Base-by-base conservation (phyloP, 768 basidiomycete species). In the Boletus subparvulus region DNA sequence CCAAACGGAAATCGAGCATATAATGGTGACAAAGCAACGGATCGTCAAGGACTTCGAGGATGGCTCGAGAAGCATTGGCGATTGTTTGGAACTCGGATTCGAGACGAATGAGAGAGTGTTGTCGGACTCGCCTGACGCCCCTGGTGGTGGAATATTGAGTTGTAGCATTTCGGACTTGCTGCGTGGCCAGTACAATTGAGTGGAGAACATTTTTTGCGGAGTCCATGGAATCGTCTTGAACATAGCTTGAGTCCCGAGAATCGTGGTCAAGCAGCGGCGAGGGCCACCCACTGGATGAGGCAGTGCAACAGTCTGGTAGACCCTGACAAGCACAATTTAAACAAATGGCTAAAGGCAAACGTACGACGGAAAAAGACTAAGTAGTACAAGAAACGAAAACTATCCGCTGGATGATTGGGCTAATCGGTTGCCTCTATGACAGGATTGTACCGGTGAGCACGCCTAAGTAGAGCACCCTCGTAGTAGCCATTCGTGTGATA, bases 21-120 rank as follows among this genome's bases (percentile, higher is more conserved):
- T 62, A 50, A 8, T 47, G 43, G 13, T 26, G 50, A 46, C 32
- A 9, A 16, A 49, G 46, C 9, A 42, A 2, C 13, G 47, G 51
- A n/a, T 45, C 26, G 1, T 42, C 42, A 3, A 55, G 12, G 16
- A 44, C 30, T 33, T 63, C 4, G 10, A 63, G 40, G 28, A 54
- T 53, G 13, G 54, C 61, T 3, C 37, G 32, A 8, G 54, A 54
- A 6, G 49, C 51, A 42, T 36, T 36, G 35, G 35, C 35, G 6
- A 62, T 53, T 14, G 55, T 36, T 19, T 57, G 51, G 16, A 62
- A 24, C 11, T 62, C 40, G 30, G 26, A 35, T 24, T 57, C 43
- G 24, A 54, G 47, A 9, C 36, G 39, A 44, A 58, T 21, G 16
- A 63, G 51, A 17, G 61, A 54, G 40, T 58, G 35, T 12, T 59